These are phyloP conservation scores for Tieghemostelium lacteum DNA, from an alignment of 78 protist species.

Conservation along the genomic window DNA sequence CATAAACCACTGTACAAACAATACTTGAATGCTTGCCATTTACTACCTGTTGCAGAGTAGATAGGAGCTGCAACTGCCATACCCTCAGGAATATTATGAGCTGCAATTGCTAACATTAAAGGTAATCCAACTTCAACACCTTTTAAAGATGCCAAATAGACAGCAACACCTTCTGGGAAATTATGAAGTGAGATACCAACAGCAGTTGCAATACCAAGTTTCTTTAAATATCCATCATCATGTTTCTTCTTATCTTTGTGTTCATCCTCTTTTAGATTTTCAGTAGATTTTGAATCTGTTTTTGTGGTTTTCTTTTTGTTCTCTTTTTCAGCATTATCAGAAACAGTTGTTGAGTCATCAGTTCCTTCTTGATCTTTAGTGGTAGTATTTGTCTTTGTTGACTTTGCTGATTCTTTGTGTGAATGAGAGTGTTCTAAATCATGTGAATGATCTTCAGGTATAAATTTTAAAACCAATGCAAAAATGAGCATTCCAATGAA, in stretches of 20 bases:
- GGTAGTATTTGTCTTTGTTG: background rate
- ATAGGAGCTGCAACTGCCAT: conserved; percentile 89
- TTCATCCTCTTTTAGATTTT: background rate
- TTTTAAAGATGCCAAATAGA: conserved; percentile 76
- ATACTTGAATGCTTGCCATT: conserved; percentile 83
- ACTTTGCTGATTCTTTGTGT: background rate
- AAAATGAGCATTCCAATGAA: conserved; percentile 74
- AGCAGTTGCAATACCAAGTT: conserved; percentile 73
- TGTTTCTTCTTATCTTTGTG: conserved; percentile 20
- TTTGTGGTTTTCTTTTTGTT: background rate
- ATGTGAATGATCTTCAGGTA: conserved; percentile 68
- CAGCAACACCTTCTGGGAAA: conserved; percentile 88
- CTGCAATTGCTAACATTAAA: conserved; percentile 79
- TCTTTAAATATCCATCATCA: conserved; percentile 35
- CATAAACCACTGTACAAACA: conserved; percentile 77
- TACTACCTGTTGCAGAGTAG: conserved; percentile 73
- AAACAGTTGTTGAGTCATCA: background rate
- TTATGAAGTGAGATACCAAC: conserved; percentile 81
- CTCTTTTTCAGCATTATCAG: conserved; percentile 1
- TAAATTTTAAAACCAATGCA: conserved; percentile 36
- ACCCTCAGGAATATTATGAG: conserved; percentile 88
- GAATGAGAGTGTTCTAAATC: conserved; percentile 16
- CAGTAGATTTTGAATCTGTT: background rate
- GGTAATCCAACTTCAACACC: conserved; percentile 81
- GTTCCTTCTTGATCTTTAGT: background rate